Percentiles rank a stretch among this genome's conserved stretches.
Conservation (phyloP, 2,329 filamentous ascomycete species). For the Penicillium janthinellum region DNA sequence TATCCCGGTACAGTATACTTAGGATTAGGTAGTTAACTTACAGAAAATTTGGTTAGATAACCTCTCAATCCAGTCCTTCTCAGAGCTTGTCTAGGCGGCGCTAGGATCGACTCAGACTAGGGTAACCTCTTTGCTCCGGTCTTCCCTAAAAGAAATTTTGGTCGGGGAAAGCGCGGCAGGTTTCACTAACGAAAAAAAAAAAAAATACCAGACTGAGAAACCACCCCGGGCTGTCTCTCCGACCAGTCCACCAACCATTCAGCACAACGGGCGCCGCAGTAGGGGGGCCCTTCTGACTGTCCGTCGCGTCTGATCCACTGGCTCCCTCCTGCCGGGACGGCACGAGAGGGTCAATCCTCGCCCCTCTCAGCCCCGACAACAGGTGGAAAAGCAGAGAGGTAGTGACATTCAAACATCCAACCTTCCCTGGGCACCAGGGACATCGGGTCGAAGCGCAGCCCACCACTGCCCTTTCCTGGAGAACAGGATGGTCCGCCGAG, state of each 20-base stretch:
- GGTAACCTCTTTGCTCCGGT: not conserved
- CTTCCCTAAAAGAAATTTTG: not conserved
- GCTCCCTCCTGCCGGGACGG: not conserved
- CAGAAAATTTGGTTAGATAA: not conserved
- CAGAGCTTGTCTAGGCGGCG: not conserved
- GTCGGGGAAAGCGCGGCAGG: constrained; percentile 9
- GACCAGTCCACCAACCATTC: not conserved
- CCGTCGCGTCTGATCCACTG: not conserved
- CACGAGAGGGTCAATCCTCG: not conserved
- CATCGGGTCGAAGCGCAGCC: constrained; percentile 9
- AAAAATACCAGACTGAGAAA: not conserved
- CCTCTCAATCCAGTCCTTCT: not conserved
- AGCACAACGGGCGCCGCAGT: not conserved
- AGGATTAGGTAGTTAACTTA: not conserved
- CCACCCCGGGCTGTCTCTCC: not conserved
- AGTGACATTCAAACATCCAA: not conserved
- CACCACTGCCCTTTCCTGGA: not conserved
- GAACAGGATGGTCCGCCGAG: constrained; percentile 6
- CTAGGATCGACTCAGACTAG: not conserved
- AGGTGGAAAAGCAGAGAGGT: not conserved
- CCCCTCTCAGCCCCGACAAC: not conserved
- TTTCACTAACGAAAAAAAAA: not conserved
- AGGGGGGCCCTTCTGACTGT: not conserved
- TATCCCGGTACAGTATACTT: too few relatives aligned
- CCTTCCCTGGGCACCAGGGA: not conserved